These are phyloP conservation scores for Acrodontium crateriforme DNA, from an alignment of 2,329 filamentous ascomycete genomes.

Conservation along the genomic window DNA sequence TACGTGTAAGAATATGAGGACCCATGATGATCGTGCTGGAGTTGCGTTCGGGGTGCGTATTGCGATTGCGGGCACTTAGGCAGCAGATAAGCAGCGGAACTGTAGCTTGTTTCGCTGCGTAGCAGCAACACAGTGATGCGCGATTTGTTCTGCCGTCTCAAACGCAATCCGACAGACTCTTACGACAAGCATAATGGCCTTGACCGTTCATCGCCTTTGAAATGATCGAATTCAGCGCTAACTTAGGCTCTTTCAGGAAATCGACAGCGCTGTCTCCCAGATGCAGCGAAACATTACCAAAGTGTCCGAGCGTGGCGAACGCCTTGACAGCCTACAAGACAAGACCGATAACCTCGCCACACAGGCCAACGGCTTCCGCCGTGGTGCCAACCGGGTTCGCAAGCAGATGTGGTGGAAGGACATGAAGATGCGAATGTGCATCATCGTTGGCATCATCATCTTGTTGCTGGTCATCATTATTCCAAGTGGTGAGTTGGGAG, in stretches of 20 bases:
- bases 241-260: constrained; percentile 53
- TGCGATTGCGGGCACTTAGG: not conserved
- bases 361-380: constrained; percentile 88
- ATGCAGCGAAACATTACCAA: constrained; percentile 98
- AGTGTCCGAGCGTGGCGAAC: constrained; percentile 82
- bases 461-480: constrained; percentile 90
- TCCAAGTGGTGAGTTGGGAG: constrained; percentile 70
- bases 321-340: constrained; percentile 75
- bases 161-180: no score
- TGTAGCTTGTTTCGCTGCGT: not conserved
- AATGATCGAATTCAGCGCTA: not conserved
- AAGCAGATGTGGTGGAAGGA: constrained; percentile 99
- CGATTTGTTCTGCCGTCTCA: no score
- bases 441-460: constrained; percentile 81
- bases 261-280: constrained; percentile 84
- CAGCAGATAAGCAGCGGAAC: not conserved
- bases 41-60: no score
- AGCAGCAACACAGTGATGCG: not conserved
- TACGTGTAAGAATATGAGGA: no score
- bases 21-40: no score
- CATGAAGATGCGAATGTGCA: constrained; percentile 99
- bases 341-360: constrained; percentile 88
- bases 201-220: no score
- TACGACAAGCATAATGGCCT: no score
- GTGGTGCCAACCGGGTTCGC: constrained; percentile 88